Percentiles rank a stretch among this genome's conserved stretches.
phyloP scores from a whole-genome alignment of 2,329 filamentous ascomycete species.

The Colletotrichum zoysiae region DNA sequence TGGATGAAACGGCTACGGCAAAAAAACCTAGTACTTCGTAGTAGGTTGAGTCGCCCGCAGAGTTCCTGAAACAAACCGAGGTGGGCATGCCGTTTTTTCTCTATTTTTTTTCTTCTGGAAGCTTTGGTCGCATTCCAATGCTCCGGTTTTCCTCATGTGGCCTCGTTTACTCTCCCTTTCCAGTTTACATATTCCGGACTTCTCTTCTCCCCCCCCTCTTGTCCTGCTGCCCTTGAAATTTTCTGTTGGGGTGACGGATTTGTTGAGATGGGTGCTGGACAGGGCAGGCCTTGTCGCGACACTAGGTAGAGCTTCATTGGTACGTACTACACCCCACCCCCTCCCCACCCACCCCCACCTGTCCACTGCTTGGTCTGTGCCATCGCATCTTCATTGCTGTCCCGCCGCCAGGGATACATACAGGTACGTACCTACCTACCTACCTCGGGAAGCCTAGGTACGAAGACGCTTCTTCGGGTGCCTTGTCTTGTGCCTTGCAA shows the following conservation, averaged over 20 bases:
- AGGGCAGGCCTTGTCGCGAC: conserved; percentile 38
- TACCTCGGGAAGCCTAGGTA: conserved; percentile 9
- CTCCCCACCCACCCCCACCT: not conserved
- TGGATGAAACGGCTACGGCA: conserved; percentile 32
- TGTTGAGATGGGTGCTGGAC: conserved; percentile 38
- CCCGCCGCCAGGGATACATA: conserved; percentile 16
- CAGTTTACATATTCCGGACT: too few relatives aligned
- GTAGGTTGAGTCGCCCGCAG: not conserved
- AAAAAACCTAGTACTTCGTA: too few relatives aligned
- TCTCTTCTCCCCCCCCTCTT: not conserved
- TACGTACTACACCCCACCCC: conserved; percentile 29
- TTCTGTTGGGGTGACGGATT: conserved; percentile 39
- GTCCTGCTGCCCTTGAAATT: conserved; percentile 28
- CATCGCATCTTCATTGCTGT: not conserved
- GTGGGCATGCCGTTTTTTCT: conserved; percentile 35
- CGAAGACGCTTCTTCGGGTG: not conserved
- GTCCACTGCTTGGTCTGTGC: conserved; percentile 30
- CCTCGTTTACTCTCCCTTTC: conserved; percentile 12
- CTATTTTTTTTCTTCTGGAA: conserved; percentile 31
- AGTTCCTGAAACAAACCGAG: conserved; percentile 38
- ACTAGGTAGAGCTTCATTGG: conserved; percentile 10
- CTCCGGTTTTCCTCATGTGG: conserved; percentile 9
- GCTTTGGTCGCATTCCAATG: conserved; percentile 32
- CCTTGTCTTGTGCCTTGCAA: not conserved
- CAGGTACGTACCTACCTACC: too few relatives aligned